Percentiles rank a stretch among this genome's conserved stretches.
phyloP scores from a whole-genome alignment of 2,329 filamentous ascomycete genomes.

The Trichoderma atroviride region DNA sequence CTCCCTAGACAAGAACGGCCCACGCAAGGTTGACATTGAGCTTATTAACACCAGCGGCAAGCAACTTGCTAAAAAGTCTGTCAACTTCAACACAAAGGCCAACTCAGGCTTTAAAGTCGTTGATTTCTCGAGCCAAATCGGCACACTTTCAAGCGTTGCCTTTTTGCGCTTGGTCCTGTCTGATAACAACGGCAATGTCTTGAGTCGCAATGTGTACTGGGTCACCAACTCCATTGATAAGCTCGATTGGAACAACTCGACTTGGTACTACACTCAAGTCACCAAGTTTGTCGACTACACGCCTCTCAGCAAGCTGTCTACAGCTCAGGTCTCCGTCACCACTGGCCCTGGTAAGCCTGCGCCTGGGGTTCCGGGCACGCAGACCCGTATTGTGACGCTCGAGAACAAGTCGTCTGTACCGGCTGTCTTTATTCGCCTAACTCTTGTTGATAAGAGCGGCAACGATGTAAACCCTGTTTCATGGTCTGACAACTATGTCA shows the following conservation, averaged over 20 bases:
- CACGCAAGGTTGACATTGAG: conserved; percentile 51
- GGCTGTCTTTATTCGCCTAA: conserved; percentile 60
- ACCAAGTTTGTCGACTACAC: conserved; percentile 53
- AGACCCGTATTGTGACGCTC: conserved; percentile 43
- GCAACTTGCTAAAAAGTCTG: conserved; percentile 39
- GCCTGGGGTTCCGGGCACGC: conserved; percentile 7
- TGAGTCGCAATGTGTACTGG: conserved; percentile 66
- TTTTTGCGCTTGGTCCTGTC: conserved; percentile 55
- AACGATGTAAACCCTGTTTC: conserved; percentile 53
- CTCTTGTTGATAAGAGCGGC: conserved; percentile 48
- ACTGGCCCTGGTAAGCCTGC: conserved; percentile 22
- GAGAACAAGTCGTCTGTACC: conserved; percentile 56
- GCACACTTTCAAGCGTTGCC: conserved; percentile 45
- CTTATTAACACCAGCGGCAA: conserved; percentile 53
- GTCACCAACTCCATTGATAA: conserved; percentile 49
- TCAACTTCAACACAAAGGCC: conserved; percentile 44
- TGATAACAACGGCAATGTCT: conserved; percentile 35
- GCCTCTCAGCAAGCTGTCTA: conserved; percentile 44
- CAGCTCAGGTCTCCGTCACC: conserved; percentile 43
- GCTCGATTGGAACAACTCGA: conserved; percentile 58
- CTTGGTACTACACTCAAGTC: conserved; percentile 63
- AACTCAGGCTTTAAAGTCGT: conserved; percentile 45
- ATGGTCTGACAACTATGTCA: conserved; percentile 67
- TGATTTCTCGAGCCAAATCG: conserved; percentile 30
- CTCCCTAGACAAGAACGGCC: conserved; percentile 43